phyloP scores from a whole-genome alignment of 352 stramenopile species.

The Thalassiosira delicatula region DNA sequence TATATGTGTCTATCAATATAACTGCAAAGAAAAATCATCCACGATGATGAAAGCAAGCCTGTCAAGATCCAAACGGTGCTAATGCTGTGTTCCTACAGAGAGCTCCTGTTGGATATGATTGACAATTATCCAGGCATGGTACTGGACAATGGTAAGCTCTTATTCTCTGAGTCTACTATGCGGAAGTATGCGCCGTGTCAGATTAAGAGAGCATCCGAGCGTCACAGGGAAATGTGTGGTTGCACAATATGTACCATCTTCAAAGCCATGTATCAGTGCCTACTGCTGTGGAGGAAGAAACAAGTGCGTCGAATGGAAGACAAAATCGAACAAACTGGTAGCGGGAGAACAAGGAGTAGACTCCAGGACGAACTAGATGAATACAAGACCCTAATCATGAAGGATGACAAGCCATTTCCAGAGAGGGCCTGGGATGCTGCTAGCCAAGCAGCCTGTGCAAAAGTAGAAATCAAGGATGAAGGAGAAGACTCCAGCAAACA shows the following conservation, averaged over 20 bases:
- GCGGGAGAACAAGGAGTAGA: not conserved
- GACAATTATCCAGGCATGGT: not conserved
- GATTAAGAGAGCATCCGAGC: not conserved
- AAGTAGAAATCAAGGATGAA: conserved; percentile 1
- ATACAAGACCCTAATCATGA: too few species aligned
- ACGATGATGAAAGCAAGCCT: too few species aligned
- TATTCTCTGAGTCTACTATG: conserved; percentile 6
- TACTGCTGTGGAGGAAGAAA: not conserved
- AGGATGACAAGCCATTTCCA: too few species aligned
- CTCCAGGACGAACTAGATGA: not conserved
- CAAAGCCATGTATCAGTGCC: not conserved
- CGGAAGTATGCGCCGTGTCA: not conserved
- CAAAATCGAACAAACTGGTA: not conserved
- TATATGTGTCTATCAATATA: too few species aligned
- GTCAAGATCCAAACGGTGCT: not conserved
- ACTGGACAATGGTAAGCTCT: not conserved
- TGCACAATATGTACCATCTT: conserved; percentile 9
- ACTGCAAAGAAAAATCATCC: too few species aligned
- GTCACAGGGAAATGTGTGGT: conserved; percentile 1
- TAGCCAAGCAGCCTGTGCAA: not conserved
- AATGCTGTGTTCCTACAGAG: not conserved
- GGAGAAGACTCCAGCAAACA: too few species aligned
- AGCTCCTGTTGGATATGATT: not conserved
- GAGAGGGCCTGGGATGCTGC: too few species aligned
- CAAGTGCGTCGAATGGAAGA: not conserved